A percentile compares a stretch with the other conserved stretches of the same genome.
These are phyloP conservation scores for Melampsora larici-populina DNA, from an alignment of 1,284 basidiomycete genomes.

Conservation along the genomic window DNA sequence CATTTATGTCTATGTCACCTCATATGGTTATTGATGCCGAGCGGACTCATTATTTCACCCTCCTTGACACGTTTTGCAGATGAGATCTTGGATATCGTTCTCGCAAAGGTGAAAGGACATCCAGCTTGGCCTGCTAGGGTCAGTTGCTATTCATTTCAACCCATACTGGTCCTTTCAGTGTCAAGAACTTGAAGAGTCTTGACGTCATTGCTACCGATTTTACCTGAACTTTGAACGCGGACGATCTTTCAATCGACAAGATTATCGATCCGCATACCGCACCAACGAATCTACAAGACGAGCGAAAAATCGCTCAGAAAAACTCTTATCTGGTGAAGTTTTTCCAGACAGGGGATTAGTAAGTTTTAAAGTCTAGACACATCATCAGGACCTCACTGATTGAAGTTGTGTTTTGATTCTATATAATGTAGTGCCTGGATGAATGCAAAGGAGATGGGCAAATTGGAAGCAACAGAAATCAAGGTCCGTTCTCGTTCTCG, in stretches of 20 bases:
- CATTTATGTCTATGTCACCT: no score
- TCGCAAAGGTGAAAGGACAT: slow-evolving; percentile 88
- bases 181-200: background rate
- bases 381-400: background rate
- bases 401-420: background rate
- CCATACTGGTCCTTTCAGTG: background rate
- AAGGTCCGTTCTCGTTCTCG: slow-evolving; percentile 1
- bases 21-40: no score
- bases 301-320: slow-evolving; percentile 36
- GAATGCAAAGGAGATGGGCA: slow-evolving; percentile 42
- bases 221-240: background rate
- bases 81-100: slow-evolving; percentile 65
- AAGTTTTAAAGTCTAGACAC: background rate
- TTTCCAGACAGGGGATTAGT: slow-evolving; percentile 40
- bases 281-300: slow-evolving; percentile 36
- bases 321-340: slow-evolving; percentile 42
- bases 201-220: background rate
- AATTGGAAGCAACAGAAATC: slow-evolving; percentile 29
- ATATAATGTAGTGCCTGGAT: slow-evolving; percentile 36
- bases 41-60: no score
- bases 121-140: slow-evolving; percentile 66
- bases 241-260: background rate
- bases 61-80: background rate
- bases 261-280: slow-evolving; percentile 40
- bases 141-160: background rate